phyloP scores from a whole-genome alignment of 305 asterid species.

The Solanum chacoense region DNA sequence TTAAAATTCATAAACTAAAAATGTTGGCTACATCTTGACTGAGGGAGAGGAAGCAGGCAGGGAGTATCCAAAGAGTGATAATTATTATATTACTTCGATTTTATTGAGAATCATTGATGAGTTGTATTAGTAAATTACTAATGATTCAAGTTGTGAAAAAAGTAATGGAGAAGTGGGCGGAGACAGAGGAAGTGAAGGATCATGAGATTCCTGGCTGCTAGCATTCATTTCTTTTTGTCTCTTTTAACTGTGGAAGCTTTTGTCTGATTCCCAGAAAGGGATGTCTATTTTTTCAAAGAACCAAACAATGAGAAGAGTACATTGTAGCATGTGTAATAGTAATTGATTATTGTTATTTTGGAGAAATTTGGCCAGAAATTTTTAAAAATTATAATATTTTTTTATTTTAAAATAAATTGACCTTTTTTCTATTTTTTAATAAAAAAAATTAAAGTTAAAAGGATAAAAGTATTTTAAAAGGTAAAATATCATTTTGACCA shows the following conservation, averaged over 20 bases:
- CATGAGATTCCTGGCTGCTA: slow-evolving; percentile 17
- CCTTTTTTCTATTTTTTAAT: too few relatives aligned
- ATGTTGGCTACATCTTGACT: too few relatives aligned
- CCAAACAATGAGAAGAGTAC: background rate
- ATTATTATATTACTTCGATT: background rate
- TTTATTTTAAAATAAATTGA: too few relatives aligned
- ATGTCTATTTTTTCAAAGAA: background rate
- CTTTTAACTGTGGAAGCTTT: slow-evolving; percentile 18
- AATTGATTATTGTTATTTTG: background rate
- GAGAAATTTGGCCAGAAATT: too few relatives aligned
- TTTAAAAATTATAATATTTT: too few relatives aligned
- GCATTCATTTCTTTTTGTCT: background rate
- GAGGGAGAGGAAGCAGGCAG: too few relatives aligned
- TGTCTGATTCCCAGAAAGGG: slow-evolving; percentile 8
- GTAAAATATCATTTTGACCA: too few relatives aligned
- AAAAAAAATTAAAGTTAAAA: too few relatives aligned
- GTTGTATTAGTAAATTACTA: slow-evolving; percentile 8
- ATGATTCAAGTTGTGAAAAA: slow-evolving; percentile 37
- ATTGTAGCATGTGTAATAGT: background rate
- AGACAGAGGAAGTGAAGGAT: slow-evolving; percentile 12
- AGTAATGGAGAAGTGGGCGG: slow-evolving; percentile 34
- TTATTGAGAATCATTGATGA: background rate
- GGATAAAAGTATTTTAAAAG: too few relatives aligned
- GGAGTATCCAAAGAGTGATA: background rate
- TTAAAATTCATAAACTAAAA: background rate